Evolutionary conservation across 2,329 filamentous ascomycete species (phyloP).

Genomic region (Hymenoscyphus linearis): DNA sequence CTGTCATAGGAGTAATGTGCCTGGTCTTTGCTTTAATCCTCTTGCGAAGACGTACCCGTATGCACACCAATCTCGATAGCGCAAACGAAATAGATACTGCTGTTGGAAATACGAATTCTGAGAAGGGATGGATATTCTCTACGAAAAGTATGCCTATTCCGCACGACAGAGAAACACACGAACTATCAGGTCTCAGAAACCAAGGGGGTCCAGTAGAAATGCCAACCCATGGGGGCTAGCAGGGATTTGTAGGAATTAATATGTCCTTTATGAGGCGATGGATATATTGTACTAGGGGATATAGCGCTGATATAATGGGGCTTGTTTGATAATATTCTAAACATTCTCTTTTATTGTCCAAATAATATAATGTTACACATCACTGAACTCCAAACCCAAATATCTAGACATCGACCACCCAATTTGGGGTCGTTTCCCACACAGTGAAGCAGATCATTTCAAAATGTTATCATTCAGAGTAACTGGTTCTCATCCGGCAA

Average conservation of each 20-base stretch:
- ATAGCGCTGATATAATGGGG: no score
- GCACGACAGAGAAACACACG: not conserved
- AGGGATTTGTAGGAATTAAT: not conserved
- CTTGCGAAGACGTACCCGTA: not conserved
- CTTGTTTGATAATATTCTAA: no score
- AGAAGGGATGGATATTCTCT: not conserved
- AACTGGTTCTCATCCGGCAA: no score
- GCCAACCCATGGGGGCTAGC: not conserved
- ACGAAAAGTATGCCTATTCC: not conserved
- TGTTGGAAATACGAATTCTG: not conserved
- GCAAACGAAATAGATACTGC: not conserved
- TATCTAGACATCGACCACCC: no score
- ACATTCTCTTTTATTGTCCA: no score
- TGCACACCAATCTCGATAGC: not conserved
- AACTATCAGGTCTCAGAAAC: not conserved
- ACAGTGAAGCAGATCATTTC: no score
- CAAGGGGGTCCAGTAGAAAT: not conserved
- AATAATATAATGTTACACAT: no score
- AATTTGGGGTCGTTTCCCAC: no score
- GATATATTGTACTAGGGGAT: not conserved
- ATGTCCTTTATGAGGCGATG: not conserved
- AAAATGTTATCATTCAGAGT: no score
- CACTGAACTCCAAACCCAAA: no score
- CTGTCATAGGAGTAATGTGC: not conserved
- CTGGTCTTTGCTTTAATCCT: not conserved